These are phyloP conservation scores for Tuber borchii DNA, from an alignment of 495 filamentous ascomycete genomes.

Conservation along the genomic window DNA sequence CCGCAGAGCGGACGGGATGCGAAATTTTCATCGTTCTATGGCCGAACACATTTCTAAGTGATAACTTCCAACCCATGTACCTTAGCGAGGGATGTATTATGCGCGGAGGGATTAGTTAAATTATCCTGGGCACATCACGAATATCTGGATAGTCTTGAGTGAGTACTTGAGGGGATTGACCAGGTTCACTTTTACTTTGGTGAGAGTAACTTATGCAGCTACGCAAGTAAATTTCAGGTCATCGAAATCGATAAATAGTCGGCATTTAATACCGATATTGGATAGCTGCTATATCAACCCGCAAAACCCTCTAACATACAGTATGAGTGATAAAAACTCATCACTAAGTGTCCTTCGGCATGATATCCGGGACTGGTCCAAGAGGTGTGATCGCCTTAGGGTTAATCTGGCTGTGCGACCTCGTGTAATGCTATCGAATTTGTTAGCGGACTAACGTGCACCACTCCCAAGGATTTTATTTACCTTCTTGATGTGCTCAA, in stretches of 20 bases:
- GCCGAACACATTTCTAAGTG: neutral
- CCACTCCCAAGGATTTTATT: constrained; percentile 37
- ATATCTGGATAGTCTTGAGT: neutral
- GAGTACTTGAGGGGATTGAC: neutral
- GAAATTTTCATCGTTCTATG: constrained; percentile 5
- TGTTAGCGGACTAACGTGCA: neutral
- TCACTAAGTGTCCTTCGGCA: constrained; percentile 37
- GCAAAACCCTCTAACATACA: neutral
- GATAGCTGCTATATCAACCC: neutral
- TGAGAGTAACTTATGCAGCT: neutral
- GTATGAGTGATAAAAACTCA: neutral
- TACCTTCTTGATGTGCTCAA: constrained; percentile 57
- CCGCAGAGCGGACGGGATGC: constrained; percentile 5
- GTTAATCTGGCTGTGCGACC: constrained; percentile 55
- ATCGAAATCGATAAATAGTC: neutral
- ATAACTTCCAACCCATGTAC: neutral
- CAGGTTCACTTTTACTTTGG: neutral
- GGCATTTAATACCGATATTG: neutral
- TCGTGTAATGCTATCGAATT: constrained; percentile 47
- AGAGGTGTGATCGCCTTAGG: constrained; percentile 58
- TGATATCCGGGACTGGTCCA: constrained; percentile 59
- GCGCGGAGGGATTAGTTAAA: neutral
- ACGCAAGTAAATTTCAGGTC: neutral
- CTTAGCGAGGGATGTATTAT: neutral
- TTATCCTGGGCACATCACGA: neutral